Conservation (phyloP, 345 rosid species). For the Hibiscus mutabilis region DNA sequence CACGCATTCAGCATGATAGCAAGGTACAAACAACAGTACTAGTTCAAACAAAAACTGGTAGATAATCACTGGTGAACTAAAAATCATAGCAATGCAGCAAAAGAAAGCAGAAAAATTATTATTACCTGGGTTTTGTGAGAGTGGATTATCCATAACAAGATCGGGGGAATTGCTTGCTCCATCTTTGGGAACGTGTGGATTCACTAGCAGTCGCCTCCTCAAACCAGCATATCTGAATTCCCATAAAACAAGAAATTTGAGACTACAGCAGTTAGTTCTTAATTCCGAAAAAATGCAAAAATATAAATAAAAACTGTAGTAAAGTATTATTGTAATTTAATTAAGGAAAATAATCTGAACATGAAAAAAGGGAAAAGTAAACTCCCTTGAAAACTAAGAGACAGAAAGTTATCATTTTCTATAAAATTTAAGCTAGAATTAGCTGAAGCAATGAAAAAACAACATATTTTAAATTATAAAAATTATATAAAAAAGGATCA, state of each 20-base stretch:
- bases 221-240: constrained; percentile 68
- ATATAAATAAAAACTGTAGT: not conserved
- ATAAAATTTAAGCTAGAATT: not conserved
- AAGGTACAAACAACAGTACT: not conserved
- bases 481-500: too few relatives aligned
- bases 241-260: not conserved
- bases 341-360: too few relatives aligned
- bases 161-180: constrained; percentile 47
- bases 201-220: constrained; percentile 69
- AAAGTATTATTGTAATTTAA: not conserved
- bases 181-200: constrained; percentile 64
- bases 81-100: not conserved
- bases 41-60: not conserved
- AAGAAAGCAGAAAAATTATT: constrained; percentile 10
- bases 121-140: constrained; percentile 94
- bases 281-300: not conserved
- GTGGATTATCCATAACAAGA: constrained; percentile 82
- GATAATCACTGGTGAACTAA: not conserved
- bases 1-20: not conserved
- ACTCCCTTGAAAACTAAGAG: constrained; percentile 11
- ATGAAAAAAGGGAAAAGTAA: not conserved
- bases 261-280: not conserved
- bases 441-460: not conserved
- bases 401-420: not conserved
- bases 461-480: too few relatives aligned